Evolutionary conservation across 805 yeast species (phyloP).

Genomic region (Brettanomyces custersianus): DNA sequence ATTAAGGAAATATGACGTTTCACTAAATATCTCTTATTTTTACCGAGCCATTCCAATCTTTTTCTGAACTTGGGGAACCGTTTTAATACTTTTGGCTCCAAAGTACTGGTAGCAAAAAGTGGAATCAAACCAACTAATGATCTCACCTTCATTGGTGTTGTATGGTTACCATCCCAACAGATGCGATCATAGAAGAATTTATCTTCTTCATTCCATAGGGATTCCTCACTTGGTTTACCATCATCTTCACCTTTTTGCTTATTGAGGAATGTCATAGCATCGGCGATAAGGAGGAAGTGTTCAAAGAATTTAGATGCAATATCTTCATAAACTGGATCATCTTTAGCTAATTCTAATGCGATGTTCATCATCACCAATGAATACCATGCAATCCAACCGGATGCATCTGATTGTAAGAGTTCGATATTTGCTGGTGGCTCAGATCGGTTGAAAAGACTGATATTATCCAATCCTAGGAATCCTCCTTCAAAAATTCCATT

Average conservation of each 20-base stretch:
- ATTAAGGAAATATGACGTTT: constrained; percentile 82
- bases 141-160: constrained; percentile 71
- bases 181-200: constrained; percentile 88
- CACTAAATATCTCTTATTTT: constrained; percentile 59
- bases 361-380: constrained; percentile 85
- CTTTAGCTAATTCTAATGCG: constrained; percentile 81
- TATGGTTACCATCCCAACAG: constrained; percentile 61
- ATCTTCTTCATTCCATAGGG: constrained; percentile 86
- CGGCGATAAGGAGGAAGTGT: constrained; percentile 85
- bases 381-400: constrained; percentile 97
- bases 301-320: constrained; percentile 92
- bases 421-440: constrained; percentile 93
- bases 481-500: constrained; percentile 92
- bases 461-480: constrained; percentile 84
- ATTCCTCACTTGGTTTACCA: constrained; percentile 36
- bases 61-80: constrained; percentile 76
- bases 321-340: constrained; percentile 80
- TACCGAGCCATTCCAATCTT: constrained; percentile 76
- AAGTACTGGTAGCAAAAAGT: constrained; percentile 76
- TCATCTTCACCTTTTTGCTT: constrained; percentile 23
- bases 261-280: constrained; percentile 73
- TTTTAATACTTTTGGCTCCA: constrained; percentile 75
- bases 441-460: constrained; percentile 85
- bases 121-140: constrained; percentile 91
- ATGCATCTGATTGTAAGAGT: constrained; percentile 88